Evolutionary conservation across 768 basidiomycete genomes (phyloP), one percentile per base, ranked within the genome.

Genomic region (Boletus rufocinnamomeus): DNA sequence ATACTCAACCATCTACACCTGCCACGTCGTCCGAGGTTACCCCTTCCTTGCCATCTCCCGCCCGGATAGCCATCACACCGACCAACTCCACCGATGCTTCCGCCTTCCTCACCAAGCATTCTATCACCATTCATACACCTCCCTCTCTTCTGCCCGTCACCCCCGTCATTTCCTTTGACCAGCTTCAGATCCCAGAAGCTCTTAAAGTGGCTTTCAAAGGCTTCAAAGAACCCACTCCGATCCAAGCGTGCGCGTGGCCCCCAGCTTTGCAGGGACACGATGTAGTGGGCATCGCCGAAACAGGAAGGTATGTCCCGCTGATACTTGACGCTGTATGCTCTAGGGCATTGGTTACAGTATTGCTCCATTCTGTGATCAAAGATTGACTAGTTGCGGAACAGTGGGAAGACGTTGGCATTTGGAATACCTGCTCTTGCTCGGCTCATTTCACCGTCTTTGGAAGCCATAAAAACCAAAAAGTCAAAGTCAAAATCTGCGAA

Each of bases 371-470:
- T 27, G 35, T 19, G 11, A 1, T 23, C 32, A 1, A 48, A 30
- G 10, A 32, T 38, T 63, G 25, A 62, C 51, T 19, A 1, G 30
- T 45, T 44, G 25, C 27, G 43, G 64, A 61, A 48, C 62, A 93
- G 92, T 68, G 97, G 97, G 16, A 99, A 99, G 77, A 99, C 97
- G 0, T 82, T 98, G 17, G 92, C 94, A 1, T 99, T 99, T 69
- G 95, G 94, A 41, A 85, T 98, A 43, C 97, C 97, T 13, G 95
- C 93, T 2, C 79, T 96, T 43, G 78, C 85, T 9, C 83, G 81
- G 45, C 79, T 96, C 38, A 77, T 87, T 55, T 74, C n/a, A 30
- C 65, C 67, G 3, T 60, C 75, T 38, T 4, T 23, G 1, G 50
- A 51, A 23, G 19, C 34, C 5, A 57, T 67, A 16, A 69, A 70